These are phyloP conservation scores for Aspergillus tamarii DNA, from an alignment of 2,329 filamentous ascomycete species.

Conservation along the genomic window DNA sequence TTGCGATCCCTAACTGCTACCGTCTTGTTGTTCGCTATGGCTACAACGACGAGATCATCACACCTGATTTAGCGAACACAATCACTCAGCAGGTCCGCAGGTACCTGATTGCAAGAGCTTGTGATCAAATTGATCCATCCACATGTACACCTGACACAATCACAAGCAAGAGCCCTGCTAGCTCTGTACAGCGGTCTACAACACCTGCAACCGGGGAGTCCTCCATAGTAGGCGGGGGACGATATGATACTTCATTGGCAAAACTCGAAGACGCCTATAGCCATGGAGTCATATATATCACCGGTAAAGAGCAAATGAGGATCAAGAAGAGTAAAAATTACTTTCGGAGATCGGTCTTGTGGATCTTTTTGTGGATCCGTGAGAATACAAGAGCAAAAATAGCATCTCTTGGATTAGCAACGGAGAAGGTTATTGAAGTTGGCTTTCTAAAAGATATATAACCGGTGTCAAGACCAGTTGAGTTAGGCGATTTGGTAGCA, in stretches of 20 bases:
- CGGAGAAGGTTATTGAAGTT: constrained; percentile 44
- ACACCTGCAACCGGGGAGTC: neutral
- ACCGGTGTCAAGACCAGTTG: neutral
- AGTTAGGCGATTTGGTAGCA: neutral
- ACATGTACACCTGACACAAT: neutral
- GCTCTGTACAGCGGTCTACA: neutral
- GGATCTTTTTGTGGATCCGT: constrained; percentile 42
- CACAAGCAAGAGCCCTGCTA: constrained; percentile 6
- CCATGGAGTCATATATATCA: constrained; percentile 51
- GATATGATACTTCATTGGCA: constrained; percentile 1
- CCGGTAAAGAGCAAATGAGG: constrained; percentile 45
- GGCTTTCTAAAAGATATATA: constrained; percentile 44
- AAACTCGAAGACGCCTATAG: constrained; percentile 14
- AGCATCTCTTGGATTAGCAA: constrained; percentile 39
- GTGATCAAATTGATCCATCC: neutral
- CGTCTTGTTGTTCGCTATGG: constrained; percentile 71
- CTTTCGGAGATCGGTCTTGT: constrained; percentile 31
- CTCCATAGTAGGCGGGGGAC: neutral
- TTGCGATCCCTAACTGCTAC: constrained; percentile 65
- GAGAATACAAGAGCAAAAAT: constrained; percentile 45
- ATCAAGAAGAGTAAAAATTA: constrained; percentile 34
- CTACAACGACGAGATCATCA: constrained; percentile 72
- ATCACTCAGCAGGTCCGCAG: constrained; percentile 63
- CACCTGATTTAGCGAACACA: constrained; percentile 62
- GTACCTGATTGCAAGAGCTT: constrained; percentile 46